These are phyloP conservation scores for Cryphonectria nitschkei DNA, from an alignment of 2,329 filamentous ascomycete species.

Conservation along the genomic window DNA sequence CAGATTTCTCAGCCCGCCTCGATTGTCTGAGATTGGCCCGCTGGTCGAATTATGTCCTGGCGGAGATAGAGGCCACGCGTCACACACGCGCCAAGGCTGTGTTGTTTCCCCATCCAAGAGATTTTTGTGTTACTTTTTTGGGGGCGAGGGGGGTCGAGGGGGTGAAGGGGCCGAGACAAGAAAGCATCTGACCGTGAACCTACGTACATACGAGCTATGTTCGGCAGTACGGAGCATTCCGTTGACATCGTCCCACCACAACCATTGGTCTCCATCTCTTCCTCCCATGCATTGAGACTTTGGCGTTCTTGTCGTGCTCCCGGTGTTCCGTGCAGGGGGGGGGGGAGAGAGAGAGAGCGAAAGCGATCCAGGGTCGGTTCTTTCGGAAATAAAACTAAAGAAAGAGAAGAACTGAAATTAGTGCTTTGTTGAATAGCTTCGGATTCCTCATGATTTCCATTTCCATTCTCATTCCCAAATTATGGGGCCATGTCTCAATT, in stretches of 20 bases:
- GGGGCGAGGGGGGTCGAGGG: no score
- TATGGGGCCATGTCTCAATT: no score
- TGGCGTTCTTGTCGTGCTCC: neutral
- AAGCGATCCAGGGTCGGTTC: neutral
- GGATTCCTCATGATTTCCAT: neutral
- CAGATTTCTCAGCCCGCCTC: neutral
- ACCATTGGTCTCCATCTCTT: neutral
- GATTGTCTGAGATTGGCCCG: neutral
- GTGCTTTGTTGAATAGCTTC: neutral
- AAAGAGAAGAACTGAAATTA: neutral
- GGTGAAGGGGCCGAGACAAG: conserved; percentile 3
- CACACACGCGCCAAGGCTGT: conserved; percentile 20
- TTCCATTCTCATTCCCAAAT: neutral
- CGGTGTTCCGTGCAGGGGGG: neutral
- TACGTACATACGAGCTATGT: neutral
- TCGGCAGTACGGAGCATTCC: neutral
- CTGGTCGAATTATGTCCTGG: neutral
- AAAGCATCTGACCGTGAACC: neutral
- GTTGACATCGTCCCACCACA: neutral
- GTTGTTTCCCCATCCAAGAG: neutral
- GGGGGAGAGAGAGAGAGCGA: neutral
- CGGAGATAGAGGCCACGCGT: conserved; percentile 16
- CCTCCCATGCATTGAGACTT: neutral
- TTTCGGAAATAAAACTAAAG: neutral
- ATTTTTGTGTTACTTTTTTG: neutral